A percentile compares a stretch with the other conserved stretches of the same genome.
Conservation (phyloP, 306 rosid species). For the Vigna mungo region DNA sequence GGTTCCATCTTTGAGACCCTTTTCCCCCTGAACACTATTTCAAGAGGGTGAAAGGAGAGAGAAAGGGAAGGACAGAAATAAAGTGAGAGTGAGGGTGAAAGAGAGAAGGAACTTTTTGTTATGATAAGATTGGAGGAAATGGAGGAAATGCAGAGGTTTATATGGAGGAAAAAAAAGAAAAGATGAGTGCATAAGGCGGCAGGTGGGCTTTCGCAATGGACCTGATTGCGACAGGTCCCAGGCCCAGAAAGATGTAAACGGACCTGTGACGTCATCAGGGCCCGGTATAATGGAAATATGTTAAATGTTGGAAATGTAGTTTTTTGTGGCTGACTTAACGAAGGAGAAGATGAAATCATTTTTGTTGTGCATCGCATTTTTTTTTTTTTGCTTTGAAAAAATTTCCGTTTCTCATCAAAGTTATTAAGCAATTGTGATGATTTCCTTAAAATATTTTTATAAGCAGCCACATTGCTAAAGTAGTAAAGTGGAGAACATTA, state of each 20-base stretch:
- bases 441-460: neutral
- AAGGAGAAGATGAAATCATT: conserved; percentile 4
- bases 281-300: neutral
- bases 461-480: neutral
- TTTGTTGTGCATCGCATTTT: neutral
- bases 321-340: neutral
- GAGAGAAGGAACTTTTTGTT: neutral
- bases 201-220: conserved; percentile 70
- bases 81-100: neutral
- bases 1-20: conserved; percentile 56
- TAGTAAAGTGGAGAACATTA: conserved; percentile 24
- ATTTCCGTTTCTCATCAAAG: neutral
- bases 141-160: conserved; percentile 50
- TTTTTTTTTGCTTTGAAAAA: neutral
- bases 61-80: neutral
- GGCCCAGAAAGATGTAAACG: conserved; percentile 68
- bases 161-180: conserved; percentile 35
- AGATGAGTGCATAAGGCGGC: conserved; percentile 40
- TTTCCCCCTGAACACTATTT: conserved; percentile 17
- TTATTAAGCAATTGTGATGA: neutral
- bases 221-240: conserved; percentile 59
- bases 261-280: conserved; percentile 47
- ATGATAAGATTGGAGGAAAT: conserved; percentile 29
- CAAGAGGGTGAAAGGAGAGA: conserved; percentile 37
- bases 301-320: conserved; percentile 2